These are phyloP conservation scores for Amphicarpaea edgeworthii DNA, from an alignment of 306 rosid genomes.

Conservation along the genomic window DNA sequence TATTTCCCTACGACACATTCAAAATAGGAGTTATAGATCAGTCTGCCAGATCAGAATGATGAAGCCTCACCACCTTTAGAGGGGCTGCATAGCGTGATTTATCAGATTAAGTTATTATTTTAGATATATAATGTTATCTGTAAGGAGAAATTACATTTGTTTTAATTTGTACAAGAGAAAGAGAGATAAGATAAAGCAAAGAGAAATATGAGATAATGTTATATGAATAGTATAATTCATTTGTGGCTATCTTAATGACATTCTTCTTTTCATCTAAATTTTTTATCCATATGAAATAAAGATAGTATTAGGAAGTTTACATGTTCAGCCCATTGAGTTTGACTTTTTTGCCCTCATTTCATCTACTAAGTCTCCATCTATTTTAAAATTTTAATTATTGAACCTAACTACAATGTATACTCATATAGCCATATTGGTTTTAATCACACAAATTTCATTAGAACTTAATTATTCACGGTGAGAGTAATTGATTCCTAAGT, in stretches of 20 bases:
- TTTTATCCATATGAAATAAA: too few species aligned
- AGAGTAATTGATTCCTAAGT: not conserved
- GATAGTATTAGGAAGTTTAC: too few species aligned
- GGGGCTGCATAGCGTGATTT: not conserved
- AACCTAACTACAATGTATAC: not conserved
- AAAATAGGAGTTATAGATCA: not conserved
- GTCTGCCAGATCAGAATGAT: conserved; percentile 35
- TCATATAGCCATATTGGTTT: not conserved
- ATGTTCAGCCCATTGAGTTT: too few species aligned
- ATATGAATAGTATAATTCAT: not conserved
- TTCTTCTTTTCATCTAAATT: too few species aligned
- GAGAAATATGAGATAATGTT: not conserved
- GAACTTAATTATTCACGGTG: not conserved
- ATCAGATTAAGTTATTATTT: not conserved
- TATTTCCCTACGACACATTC: conserved; percentile 3
- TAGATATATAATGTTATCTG: not conserved
- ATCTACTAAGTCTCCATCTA: not conserved
- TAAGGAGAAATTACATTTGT: not conserved
- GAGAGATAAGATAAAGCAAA: not conserved
- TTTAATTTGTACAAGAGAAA: not conserved
- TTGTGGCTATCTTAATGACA: not conserved
- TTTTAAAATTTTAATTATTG: not conserved
- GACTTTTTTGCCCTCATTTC: too few species aligned
- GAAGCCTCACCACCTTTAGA: not conserved
- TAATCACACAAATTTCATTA: not conserved